A percentile compares a stretch with the other conserved stretches of the same genome.
Conservation (phyloP, 441 rosid species). For the Pelargonium myrrhifolium region DNA sequence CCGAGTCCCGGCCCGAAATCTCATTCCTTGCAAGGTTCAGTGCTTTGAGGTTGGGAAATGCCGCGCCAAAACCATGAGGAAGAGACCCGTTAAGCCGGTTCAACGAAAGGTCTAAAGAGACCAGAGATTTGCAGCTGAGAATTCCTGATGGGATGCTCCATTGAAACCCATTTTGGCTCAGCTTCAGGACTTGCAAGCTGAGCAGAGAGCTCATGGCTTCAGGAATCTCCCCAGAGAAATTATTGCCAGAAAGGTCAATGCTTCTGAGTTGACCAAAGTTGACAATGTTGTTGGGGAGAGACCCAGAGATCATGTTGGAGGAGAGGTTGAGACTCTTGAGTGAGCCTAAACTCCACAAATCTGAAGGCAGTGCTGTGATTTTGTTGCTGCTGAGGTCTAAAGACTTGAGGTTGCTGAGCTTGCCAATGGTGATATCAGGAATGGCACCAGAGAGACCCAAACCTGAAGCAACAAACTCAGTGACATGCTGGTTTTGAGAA, state of each 20-base stretch:
- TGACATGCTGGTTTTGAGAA: slow-evolving; percentile 39
- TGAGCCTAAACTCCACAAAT: slow-evolving; percentile 74
- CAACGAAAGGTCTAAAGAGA: slow-evolving; percentile 55
- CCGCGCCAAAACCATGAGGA: slow-evolving; percentile 62
- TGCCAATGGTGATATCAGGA: slow-evolving; percentile 80
- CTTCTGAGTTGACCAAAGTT: slow-evolving; percentile 67
- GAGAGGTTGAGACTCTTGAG: slow-evolving; percentile 64
- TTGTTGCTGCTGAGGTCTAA: slow-evolving; percentile 80
- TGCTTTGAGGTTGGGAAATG: slow-evolving; percentile 56
- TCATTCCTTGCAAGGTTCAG: slow-evolving; percentile 61
- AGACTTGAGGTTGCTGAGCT: slow-evolving; percentile 58
- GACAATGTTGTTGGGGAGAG: slow-evolving; percentile 60
- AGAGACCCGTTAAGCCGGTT: slow-evolving; percentile 62
- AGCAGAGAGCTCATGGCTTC: slow-evolving; percentile 50
- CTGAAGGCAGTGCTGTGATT: slow-evolving; percentile 71
- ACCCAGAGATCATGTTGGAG: slow-evolving; percentile 58
- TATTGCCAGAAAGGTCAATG: slow-evolving; percentile 63
- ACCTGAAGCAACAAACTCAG: slow-evolving; percentile 43
- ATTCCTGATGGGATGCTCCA: slow-evolving; percentile 52
- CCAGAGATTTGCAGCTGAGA: slow-evolving; percentile 46
- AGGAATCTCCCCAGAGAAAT: slow-evolving; percentile 71
- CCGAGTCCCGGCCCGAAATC: slow-evolving; percentile 45
- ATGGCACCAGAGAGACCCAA: slow-evolving; percentile 61
- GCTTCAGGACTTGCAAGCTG: slow-evolving; percentile 50
- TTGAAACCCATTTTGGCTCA: slow-evolving; percentile 51